Percentiles rank a stretch among this genome's conserved stretches.
These are phyloP conservation scores for Teunomyces lycoperdinae DNA, from an alignment of 805 yeast species.

Conservation along the genomic window DNA sequence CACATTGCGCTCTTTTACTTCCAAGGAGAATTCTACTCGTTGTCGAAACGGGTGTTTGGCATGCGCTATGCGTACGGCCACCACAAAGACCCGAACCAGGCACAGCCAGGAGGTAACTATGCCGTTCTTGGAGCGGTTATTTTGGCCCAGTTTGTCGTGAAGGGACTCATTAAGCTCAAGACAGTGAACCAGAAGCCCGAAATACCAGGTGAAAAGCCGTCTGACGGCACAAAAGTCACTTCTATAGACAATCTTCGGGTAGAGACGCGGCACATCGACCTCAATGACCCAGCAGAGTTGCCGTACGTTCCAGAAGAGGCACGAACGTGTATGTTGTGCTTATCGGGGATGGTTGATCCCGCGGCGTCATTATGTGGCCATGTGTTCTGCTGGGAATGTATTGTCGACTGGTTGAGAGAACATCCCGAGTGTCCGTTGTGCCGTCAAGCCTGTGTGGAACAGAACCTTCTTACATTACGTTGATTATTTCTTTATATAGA, in stretches of 20 bases:
- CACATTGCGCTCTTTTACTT: slow-evolving; percentile 84
- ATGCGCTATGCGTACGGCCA: slow-evolving; percentile 77
- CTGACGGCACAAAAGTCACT: background rate
- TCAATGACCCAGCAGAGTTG: slow-evolving; percentile 54
- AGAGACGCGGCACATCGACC: slow-evolving; percentile 31
- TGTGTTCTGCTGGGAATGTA: slow-evolving; percentile 88
- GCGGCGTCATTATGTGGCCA: slow-evolving; percentile 90
- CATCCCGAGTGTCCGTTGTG: slow-evolving; percentile 90
- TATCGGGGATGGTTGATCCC: slow-evolving; percentile 77
- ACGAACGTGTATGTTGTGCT: slow-evolving; percentile 80
- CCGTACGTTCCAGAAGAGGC: slow-evolving; percentile 70
- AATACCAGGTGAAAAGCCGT: background rate
- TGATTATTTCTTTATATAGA: too few species aligned
- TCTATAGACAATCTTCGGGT: slow-evolving; percentile 9
- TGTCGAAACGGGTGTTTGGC: slow-evolving; percentile 76
- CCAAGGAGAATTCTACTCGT: slow-evolving; percentile 74
- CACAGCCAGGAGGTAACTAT: slow-evolving; percentile 56
- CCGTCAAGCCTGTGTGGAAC: slow-evolving; percentile 63
- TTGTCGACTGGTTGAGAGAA: slow-evolving; percentile 86
- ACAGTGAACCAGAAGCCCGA: slow-evolving; percentile 2
- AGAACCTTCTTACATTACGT: slow-evolving; percentile 55
- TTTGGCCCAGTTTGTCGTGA: slow-evolving; percentile 50
- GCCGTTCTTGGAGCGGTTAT: slow-evolving; percentile 69
- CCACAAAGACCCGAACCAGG: slow-evolving; percentile 41
- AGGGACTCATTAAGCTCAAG: slow-evolving; percentile 34